Evolutionary conservation across 2,329 filamentous ascomycete genomes (phyloP).

Genomic region (Decorospora gaudefroyi): DNA sequence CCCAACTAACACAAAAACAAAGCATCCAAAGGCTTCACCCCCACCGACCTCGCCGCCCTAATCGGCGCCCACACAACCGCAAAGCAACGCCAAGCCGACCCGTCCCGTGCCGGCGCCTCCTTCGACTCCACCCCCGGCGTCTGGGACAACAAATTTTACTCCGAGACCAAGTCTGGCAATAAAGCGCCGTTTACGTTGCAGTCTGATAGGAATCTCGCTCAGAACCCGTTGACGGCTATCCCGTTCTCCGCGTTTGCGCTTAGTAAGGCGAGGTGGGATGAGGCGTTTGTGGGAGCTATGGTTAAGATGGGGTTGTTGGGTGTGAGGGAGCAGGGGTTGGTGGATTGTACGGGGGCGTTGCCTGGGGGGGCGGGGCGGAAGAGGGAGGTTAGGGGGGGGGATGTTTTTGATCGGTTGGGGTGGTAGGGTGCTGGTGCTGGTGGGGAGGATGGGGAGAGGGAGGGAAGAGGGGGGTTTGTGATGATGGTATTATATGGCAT

Average conservation of each 20-base stretch:
- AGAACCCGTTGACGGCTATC: conserved; percentile 24
- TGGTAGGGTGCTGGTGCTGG: conserved; percentile 14
- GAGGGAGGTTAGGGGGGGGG: conserved; percentile 38
- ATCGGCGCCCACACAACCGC: conserved; percentile 47
- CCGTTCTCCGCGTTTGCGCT: conserved; percentile 31
- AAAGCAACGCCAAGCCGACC: conserved; percentile 35
- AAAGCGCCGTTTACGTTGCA: conserved; percentile 39
- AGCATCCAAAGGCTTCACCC: conserved; percentile 45
- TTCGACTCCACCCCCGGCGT: conserved; percentile 45
- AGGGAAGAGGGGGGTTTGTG: not conserved
- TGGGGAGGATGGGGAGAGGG: not conserved
- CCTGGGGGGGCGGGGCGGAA: conserved; percentile 39
- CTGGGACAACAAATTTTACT: conserved; percentile 48
- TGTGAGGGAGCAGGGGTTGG: conserved; percentile 25
- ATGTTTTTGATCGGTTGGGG: conserved; percentile 33
- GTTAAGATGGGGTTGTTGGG: conserved; percentile 46
- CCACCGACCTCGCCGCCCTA: conserved; percentile 47
- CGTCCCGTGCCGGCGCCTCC: conserved; percentile 29
- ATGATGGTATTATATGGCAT: not conserved
- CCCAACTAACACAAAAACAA: not conserved
- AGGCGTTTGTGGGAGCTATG: conserved; percentile 45
- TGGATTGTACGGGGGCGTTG: conserved; percentile 44
- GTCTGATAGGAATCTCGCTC: conserved; percentile 37
- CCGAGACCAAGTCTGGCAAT: conserved; percentile 36
- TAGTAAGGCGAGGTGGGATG: conserved; percentile 38